Percentiles rank a stretch among this genome's conserved stretches.
Evolutionary conservation across 2,329 filamentous ascomycete species (phyloP).

Genomic region (Scedosporium boydii): DNA sequence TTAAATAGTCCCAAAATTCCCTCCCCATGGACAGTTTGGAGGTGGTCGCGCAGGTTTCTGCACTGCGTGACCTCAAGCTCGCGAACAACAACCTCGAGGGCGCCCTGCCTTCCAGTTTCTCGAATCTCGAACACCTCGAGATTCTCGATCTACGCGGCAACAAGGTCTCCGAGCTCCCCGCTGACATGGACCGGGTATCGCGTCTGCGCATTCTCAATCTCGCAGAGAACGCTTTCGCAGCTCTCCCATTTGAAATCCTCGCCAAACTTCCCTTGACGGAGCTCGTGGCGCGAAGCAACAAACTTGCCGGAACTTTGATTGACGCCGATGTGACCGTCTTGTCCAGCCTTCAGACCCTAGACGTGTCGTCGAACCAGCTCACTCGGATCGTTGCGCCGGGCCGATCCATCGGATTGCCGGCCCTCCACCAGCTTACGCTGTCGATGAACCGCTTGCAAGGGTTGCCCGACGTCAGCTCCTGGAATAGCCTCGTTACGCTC

Average conservation of each 20-base stretch:
- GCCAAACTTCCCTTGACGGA: slow-evolving; percentile 62
- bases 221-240: slow-evolving; percentile 65
- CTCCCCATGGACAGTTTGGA: slow-evolving; percentile 64
- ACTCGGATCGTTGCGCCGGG: slow-evolving; percentile 36
- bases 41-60: slow-evolving; percentile 61
- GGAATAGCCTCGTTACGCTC: slow-evolving; percentile 64
- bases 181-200: slow-evolving; percentile 54
- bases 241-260: slow-evolving; percentile 61
- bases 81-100: slow-evolving; percentile 69
- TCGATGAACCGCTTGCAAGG: slow-evolving; percentile 68
- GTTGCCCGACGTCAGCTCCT: slow-evolving; percentile 66
- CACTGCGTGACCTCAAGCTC: slow-evolving; percentile 71
- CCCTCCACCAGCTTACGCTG: slow-evolving; percentile 64
- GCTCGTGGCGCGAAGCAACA: slow-evolving; percentile 68
- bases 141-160: slow-evolving; percentile 76
- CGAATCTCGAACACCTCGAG: slow-evolving; percentile 60
- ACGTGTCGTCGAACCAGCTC: slow-evolving; percentile 70
- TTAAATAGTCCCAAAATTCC: slow-evolving; percentile 63
- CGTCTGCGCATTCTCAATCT: slow-evolving; percentile 70
- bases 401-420: slow-evolving; percentile 52
- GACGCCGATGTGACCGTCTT: slow-evolving; percentile 48
- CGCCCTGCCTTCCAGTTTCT: slow-evolving; percentile 53
- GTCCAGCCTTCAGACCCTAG: slow-evolving; percentile 60
- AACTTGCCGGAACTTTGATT: slow-evolving; percentile 63
- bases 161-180: slow-evolving; percentile 61